These are phyloP conservation scores for Colletotrichum tabaci DNA, from an alignment of 2,329 filamentous ascomycete species.

Conservation along the genomic window DNA sequence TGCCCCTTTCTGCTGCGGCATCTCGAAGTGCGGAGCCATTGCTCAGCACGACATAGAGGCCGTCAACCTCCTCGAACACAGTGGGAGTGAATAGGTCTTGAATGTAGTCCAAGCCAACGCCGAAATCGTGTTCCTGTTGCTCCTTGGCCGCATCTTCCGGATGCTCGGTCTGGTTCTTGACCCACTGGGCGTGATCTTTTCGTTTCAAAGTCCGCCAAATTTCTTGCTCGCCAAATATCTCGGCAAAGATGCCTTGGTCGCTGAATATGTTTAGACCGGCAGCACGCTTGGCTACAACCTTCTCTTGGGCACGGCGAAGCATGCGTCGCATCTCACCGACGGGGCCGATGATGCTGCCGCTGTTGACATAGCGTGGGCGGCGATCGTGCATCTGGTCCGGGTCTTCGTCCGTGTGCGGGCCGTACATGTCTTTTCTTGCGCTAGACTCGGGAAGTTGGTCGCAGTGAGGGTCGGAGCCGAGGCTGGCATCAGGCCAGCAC, in stretches of 20 bases:
- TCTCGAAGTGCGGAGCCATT: conserved; percentile 41
- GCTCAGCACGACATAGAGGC: conserved; percentile 46
- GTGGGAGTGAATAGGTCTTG: conserved; percentile 51
- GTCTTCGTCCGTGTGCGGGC: conserved; percentile 44
- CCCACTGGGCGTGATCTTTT: background rate
- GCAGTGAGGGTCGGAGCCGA: conserved; percentile 46
- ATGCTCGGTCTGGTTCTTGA: conserved; percentile 1
- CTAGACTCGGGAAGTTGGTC: conserved; percentile 46
- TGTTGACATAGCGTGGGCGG: conserved; percentile 51
- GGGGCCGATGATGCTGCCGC: conserved; percentile 50
- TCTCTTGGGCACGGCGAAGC: conserved; percentile 44
- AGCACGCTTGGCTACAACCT: conserved; percentile 45
- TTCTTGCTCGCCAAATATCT: conserved; percentile 50
- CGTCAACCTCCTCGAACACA: conserved; percentile 48
- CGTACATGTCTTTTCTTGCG: conserved; percentile 45
- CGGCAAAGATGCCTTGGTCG: conserved; percentile 52
- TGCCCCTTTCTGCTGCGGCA: conserved; percentile 43
- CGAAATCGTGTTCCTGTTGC: conserved; percentile 45
- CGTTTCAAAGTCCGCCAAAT: conserved; percentile 36
- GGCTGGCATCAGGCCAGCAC: conserved; percentile 43
- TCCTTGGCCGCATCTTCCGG: conserved; percentile 4
- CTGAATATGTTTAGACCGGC: conserved; percentile 44
- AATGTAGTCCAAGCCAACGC: conserved; percentile 49
- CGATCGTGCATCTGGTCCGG: conserved; percentile 38
- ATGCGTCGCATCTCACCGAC: conserved; percentile 48